Evolutionary conservation across 257 asterid genomes (phyloP).

Genomic region (Eucommia ulmoides): DNA sequence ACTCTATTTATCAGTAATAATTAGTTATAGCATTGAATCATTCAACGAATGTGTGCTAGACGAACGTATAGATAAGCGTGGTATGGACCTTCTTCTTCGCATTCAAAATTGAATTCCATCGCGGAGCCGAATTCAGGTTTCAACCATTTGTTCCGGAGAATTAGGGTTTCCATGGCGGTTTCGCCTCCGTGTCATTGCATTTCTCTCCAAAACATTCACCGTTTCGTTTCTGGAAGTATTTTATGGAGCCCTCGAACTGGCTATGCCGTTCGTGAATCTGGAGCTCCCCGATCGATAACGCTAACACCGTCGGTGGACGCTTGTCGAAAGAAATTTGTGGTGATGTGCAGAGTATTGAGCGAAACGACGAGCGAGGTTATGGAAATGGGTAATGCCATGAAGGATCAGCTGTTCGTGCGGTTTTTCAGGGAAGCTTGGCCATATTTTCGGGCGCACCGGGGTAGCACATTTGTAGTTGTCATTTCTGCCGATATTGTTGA

Average conservation of each 20-base stretch:
- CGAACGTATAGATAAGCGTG: no score
- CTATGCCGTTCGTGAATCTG: constrained; percentile 1
- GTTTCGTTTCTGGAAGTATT: constrained; percentile 3
- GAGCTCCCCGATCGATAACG: constrained; percentile 12
- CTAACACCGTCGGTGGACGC: constrained; percentile 3
- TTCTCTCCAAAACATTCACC: constrained; percentile 19
- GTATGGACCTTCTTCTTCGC: no score
- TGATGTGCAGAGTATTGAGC: constrained; percentile 20
- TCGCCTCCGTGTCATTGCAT: constrained; percentile 19
- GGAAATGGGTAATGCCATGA: constrained; percentile 29
- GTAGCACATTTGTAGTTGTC: constrained; percentile 83
- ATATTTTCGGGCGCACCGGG: constrained; percentile 77
- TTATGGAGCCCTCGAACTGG: constrained; percentile 11
- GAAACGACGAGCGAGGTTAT: constrained; percentile 16
- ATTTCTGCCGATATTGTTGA: constrained; percentile 80
- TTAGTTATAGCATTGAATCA: no score
- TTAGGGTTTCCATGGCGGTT: constrained; percentile 29
- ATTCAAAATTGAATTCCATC: no score
- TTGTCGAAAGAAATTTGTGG: constrained; percentile 11
- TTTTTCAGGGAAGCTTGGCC: constrained; percentile 94
- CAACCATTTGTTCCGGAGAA: not conserved
- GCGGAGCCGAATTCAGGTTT: no score
- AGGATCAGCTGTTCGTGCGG: constrained; percentile 67
- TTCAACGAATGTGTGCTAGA: no score
- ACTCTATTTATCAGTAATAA: no score